Evolutionary conservation across 164 flowering plant genomes (phyloP), one percentile per base, ranked within the genome.

Genomic region (Magnolia sinica): DNA sequence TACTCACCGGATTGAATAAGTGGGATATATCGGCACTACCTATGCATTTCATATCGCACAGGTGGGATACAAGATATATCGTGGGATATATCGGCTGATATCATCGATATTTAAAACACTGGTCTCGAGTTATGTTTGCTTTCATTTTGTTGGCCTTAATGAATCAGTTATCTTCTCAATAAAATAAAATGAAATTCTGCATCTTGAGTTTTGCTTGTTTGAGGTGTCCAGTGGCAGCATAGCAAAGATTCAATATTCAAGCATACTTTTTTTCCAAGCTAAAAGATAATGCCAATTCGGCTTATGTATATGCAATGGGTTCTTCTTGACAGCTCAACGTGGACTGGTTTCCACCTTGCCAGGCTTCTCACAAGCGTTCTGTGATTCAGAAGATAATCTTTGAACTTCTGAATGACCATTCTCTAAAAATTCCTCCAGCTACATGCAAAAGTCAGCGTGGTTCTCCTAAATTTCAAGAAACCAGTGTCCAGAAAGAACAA

Each of bases 261-360:
- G 19, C 16, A 14, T 13, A 23, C 61, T 37, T 37, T 37, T 63
- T 37, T 13, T 19, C 16, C 20, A 8, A 50, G 7, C 45, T 76
- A 7, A 8, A 24, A 6, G 14, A 45, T 24, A 18, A 45, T 24
- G 18, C 29, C 9, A 19, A n/a, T 45, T 68, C 50, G 8, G 49
- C 68, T 20, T 52, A 68, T 68, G 37, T 27, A 22, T 29, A 27
- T 68, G 31, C 27, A 50, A 55, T 19, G 45, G 58, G 13, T 29
- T 77, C 51, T 20, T 70, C 13, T 71, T 79, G 83, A 68, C 92
- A 95, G 99, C 97, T 95, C 55, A 85, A 76, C 73, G 69, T 37
- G n/a, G 82, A 89, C 74, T 95, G 99, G 99, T 95, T 95, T 87
- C 88, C 82, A 20, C 92, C 98, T 75, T 85, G 82, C 18, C 96